Conservation (phyloP, 768 basidiomycete species). For the Artomyces pyxidatus region DNA sequence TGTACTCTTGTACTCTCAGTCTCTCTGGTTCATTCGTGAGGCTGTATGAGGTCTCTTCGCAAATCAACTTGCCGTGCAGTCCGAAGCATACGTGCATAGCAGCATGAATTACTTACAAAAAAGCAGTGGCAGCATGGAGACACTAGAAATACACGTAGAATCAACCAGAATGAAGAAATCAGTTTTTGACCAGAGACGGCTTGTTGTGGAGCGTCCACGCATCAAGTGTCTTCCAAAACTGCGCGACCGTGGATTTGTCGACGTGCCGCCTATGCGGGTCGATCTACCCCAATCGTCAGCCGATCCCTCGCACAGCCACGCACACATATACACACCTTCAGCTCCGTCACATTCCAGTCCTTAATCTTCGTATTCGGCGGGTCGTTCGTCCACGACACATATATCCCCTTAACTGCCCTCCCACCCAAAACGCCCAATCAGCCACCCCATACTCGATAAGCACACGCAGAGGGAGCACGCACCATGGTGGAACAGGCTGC, state of each 20-base stretch:
- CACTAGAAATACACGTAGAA: no score
- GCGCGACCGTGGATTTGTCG: conserved; percentile 90
- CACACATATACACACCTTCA: conserved; percentile 53
- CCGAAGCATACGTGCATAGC: no score
- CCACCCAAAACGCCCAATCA: not conserved
- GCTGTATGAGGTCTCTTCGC: no score
- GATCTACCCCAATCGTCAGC: conserved; percentile 43
- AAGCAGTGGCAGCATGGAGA: no score
- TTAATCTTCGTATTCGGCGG: conserved; percentile 82
- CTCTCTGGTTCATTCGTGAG: no score
- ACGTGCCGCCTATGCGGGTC: conserved; percentile 85
- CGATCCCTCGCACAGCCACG: not conserved
- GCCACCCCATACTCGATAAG: not conserved
- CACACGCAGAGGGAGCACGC: conserved; percentile 15
- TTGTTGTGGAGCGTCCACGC: conserved; percentile 77
- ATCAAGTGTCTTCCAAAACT: conserved; percentile 93
- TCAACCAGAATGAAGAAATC: no score
- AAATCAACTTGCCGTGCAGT: no score
- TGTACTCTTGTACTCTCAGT: no score
- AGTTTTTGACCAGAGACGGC: conserved; percentile 57
- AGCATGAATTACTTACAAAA: no score
- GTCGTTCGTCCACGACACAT: conserved; percentile 92
- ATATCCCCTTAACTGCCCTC: conserved; percentile 81
- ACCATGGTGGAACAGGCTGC: conserved; percentile 92
- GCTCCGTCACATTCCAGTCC: conserved; percentile 95